These are phyloP conservation scores for Podila epicladia DNA, from an alignment of 192 early-diverging fungal species.

Conservation along the genomic window DNA sequence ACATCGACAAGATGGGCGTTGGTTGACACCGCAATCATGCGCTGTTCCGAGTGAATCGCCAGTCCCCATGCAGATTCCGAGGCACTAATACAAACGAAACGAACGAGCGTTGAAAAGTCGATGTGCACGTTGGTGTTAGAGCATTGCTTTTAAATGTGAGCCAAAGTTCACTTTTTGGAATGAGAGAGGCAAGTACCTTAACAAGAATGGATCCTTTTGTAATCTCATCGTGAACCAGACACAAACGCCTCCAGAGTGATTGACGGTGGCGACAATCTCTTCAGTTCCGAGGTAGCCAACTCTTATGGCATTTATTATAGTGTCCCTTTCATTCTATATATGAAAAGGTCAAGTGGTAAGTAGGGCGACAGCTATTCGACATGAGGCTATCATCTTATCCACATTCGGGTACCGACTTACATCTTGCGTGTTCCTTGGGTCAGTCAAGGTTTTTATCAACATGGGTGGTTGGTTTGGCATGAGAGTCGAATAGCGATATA, in stretches of 20 bases:
- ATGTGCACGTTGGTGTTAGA: not conserved
- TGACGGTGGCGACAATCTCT: conserved; percentile 62
- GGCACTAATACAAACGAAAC: conserved; percentile 24
- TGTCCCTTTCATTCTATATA: conserved; percentile 7
- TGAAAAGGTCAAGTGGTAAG: not conserved
- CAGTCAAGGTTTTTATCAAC: conserved; percentile 6
- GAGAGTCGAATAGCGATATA: conserved; percentile 39
- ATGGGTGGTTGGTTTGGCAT: conserved; percentile 23
- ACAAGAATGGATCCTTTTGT: conserved; percentile 47
- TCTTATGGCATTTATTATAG: conserved; percentile 67
- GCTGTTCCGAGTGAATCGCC: conserved; percentile 58
- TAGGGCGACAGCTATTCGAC: not conserved
- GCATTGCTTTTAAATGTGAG: not conserved
- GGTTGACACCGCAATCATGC: conserved; percentile 64
- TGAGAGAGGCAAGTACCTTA: conserved; percentile 44
- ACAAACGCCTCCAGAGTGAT: conserved; percentile 62
- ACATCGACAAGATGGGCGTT: conserved; percentile 59
- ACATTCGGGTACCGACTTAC: conserved; percentile 2
- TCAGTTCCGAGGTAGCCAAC: conserved; percentile 59
- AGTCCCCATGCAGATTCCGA: conserved; percentile 67
- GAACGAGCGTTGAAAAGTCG: not conserved
- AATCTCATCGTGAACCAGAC: conserved; percentile 61
- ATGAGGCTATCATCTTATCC: not conserved
- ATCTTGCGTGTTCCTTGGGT: conserved; percentile 26
- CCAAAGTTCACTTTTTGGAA: not conserved